A percentile compares a stretch with the other conserved stretches of the same genome.
Conservation (phyloP, 2,329 filamentous ascomycete genomes). For the Exserohilum turcica region DNA sequence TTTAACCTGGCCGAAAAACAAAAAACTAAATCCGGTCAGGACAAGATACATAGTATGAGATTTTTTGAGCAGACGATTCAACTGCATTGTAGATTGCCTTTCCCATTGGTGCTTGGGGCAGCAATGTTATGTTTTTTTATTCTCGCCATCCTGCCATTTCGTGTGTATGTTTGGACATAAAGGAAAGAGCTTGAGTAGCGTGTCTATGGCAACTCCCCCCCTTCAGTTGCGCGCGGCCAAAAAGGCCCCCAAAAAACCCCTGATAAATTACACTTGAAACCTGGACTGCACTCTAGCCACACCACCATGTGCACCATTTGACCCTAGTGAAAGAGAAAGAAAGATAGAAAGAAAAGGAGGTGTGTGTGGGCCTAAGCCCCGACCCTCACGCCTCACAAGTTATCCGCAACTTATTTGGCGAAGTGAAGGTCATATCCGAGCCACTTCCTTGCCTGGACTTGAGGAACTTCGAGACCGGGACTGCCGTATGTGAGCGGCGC, state of each 20-base stretch:
- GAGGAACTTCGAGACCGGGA: slow-evolving; percentile 78
- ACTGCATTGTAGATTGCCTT: neutral
- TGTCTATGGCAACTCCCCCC: neutral
- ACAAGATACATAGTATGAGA: neutral
- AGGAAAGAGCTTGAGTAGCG: neutral
- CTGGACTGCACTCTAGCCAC: slow-evolving; percentile 4
- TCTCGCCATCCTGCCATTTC: neutral
- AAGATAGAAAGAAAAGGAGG: neutral
- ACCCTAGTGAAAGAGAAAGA: slow-evolving; percentile 7
- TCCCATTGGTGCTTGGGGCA: neutral
- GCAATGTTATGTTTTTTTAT: neutral
- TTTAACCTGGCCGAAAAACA: neutral
- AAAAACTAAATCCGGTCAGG: slow-evolving; percentile 1
- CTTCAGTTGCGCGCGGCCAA: neutral
- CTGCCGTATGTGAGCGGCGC: slow-evolving; percentile 94
- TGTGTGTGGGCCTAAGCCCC: neutral
- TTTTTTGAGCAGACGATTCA: neutral
- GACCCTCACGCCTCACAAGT: neutral
- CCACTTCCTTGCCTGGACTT: slow-evolving; percentile 89
- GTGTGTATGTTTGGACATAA: slow-evolving; percentile 5
- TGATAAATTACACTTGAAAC: slow-evolving; percentile 8
- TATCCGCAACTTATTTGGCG: slow-evolving; percentile 74
- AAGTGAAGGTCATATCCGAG: slow-evolving; percentile 97
- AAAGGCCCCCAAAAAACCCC: neutral
- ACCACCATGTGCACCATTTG: slow-evolving; percentile 12